Evolutionary conservation across 805 yeast species (phyloP), one percentile per base, ranked within the genome.

Genomic region (Ogataea ramenticola): DNA sequence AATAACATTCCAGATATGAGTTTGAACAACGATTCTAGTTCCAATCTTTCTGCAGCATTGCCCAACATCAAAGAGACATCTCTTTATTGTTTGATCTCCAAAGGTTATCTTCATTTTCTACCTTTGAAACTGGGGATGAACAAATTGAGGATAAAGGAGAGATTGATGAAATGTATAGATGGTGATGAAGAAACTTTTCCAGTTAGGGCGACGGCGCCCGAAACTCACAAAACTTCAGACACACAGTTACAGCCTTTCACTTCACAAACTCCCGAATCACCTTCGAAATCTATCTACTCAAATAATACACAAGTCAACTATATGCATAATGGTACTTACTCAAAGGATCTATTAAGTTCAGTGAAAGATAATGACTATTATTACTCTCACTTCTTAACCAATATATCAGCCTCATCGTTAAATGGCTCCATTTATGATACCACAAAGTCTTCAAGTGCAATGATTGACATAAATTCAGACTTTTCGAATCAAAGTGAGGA

Each of bases 81-180:
- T 22, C 11, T 55, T 1, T 59, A 56, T 46, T 59, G 64, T 47
- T 47, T 59, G 12, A 50, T 59, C 21, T 59, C 62, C 1, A 52
- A 49, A 27, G 64, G 64, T 19, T 56, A 52, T 27, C 45, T 59
- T 20, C 58, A 58, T 36, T 54, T 59, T 38, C 41, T 59, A 7
- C 64, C 64, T 8, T 48, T 54, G 30, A 43, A 30, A n/a, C 19
- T 29, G 4, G 27, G 27, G 3, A 39, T n/a, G 35, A 22, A 22
- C n/a, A 30, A 39, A 24, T n/a, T 39, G 3, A 27, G 17, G 14
- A 27, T 34, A 3, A 34, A 39, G 15, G 34, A 39, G 19, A 39
- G 30, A 31, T 7, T 20, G 21, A n/a, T 14, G 21, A 24, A 36
- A 22, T 22, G 17, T 34, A 17, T 11, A 9, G n/a, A 34, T 12